Evolutionary conservation across 2,329 filamentous ascomycete genomes (phyloP), one percentile per base, ranked within the genome.

Genomic region (Pyricularia sp.): DNA sequence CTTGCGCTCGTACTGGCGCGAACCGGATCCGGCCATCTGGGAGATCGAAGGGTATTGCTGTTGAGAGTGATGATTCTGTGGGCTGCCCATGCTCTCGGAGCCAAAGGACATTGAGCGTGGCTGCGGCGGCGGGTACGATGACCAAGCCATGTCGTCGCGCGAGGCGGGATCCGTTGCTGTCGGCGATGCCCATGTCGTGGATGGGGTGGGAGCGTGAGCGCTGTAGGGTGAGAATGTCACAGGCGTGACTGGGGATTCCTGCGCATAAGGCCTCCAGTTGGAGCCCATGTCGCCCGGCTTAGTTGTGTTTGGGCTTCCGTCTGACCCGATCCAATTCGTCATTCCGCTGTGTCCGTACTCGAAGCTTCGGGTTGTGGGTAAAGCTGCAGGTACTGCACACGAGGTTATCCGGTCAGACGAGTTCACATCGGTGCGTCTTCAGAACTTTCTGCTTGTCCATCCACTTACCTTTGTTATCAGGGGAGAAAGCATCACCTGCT

Each of bases 161-260:
- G 79, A 73, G 11, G 77, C 75, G 36, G 80, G 69, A 55, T 83
- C 80, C 7, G 80, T 74, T 7, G 23, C 26, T 12, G 33, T 50
- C 66, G 78, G 76, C 33, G 79, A 73, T 42, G 77, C 74, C 84
- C 83, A 85, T 2, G 79, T 75, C 30, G 79, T 75, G 0, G 82
- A 76, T 2, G 79, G 70, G 25, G 76, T 73, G 17, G 80, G 75
- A 1, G 77, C 76, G 61, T 81, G 79, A 26, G 81, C 78, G 6
- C 80, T 77, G 72, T 85, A 87, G 1, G 83, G 80, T 5, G 84
- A 82, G 70, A 83, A 84, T 2, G 81, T 61, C 58, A 61, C 82
- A 0, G 83, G 79, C 3, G 82, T 82, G 42, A 86, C 78, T 11
- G 84, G 81, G 9, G 85, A 82, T 59, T 85, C 84, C 61, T 83